Conservation (phyloP, 306 rosid genomes). For the Ziziphus jujuba region DNA sequence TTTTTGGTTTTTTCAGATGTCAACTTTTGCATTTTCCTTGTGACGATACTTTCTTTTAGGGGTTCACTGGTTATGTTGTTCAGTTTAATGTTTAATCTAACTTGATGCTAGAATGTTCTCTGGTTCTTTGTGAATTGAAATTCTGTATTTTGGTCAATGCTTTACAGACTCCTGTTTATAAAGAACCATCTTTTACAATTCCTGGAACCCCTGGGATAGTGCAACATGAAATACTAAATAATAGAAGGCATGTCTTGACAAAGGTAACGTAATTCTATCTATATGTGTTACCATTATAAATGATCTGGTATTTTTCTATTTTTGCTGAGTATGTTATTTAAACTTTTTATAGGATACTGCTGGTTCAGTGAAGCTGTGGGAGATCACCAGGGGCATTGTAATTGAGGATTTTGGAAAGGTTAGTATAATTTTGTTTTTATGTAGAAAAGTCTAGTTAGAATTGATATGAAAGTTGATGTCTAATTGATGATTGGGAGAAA, state of each 20-base stretch:
- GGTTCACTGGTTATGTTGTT: background rate
- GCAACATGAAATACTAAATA: constrained; percentile 91
- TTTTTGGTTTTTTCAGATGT: constrained; percentile 1
- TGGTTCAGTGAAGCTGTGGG: constrained; percentile 97
- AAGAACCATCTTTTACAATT: constrained; percentile 73
- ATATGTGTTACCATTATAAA: constrained; percentile 9
- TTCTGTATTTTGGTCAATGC: constrained; percentile 26
- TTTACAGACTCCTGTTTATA: constrained; percentile 81
- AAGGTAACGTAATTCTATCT: constrained; percentile 58
- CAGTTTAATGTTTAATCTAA: constrained; percentile 23
- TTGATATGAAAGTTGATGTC: constrained; percentile 18
- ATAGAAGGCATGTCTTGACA: constrained; percentile 91
- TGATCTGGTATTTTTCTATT: constrained; percentile 14
- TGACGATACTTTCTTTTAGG: background rate
- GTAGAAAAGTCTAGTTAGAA: constrained; percentile 16
- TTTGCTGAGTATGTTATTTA: constrained; percentile 11
- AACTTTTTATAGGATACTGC: constrained; percentile 70
- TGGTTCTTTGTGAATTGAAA: constrained; percentile 22
- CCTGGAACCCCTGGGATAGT: constrained; percentile 87
- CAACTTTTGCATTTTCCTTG: background rate
- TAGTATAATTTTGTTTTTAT: constrained; percentile 22
- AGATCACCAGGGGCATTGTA: constrained; percentile 84
- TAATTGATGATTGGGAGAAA: constrained; percentile 22
- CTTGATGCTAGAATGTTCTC: constrained; percentile 4
- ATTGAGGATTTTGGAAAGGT: constrained; percentile 97